Evolutionary conservation across 768 basidiomycete species (phyloP).

Genomic region (Mycena albidolilacea): DNA sequence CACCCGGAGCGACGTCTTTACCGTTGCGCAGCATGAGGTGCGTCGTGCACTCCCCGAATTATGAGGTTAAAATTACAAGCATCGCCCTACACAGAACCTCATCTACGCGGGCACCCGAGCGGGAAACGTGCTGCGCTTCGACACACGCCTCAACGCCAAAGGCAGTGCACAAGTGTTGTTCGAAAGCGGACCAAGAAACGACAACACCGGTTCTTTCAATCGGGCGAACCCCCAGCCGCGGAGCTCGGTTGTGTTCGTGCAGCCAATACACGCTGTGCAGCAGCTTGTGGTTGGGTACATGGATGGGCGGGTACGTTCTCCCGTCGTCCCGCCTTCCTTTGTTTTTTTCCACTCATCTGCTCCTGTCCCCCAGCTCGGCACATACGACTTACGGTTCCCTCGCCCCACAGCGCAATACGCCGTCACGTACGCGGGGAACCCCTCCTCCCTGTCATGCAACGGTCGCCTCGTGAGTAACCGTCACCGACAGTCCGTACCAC

Average conservation of each 20-base stretch:
- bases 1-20: constrained; percentile 36
- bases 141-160: constrained; percentile 22
- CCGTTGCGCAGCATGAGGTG: constrained; percentile 35
- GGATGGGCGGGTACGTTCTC: constrained; percentile 32
- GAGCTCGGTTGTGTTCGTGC: constrained; percentile 45
- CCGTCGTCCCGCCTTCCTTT: constrained; percentile 31
- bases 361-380: constrained; percentile 18
- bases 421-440: constrained; percentile 26
- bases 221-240: constrained; percentile 7
- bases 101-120: constrained; percentile 36
- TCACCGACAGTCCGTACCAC: background rate
- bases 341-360: background rate
- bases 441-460: background rate
- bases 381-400: constrained; percentile 34
- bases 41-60: background rate
- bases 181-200: constrained; percentile 4
- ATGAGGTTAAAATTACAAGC: background rate
- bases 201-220: background rate
- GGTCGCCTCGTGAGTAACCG: constrained; percentile 22
- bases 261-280: constrained; percentile 41
- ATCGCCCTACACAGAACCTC: constrained; percentile 13
- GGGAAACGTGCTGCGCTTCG: constrained; percentile 34
- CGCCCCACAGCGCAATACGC: constrained; percentile 18
- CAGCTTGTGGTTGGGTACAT: constrained; percentile 41
- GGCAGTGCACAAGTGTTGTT: background rate